Conservation (phyloP, 192 early-diverging fungal species). For the Diversispora eburnea region DNA sequence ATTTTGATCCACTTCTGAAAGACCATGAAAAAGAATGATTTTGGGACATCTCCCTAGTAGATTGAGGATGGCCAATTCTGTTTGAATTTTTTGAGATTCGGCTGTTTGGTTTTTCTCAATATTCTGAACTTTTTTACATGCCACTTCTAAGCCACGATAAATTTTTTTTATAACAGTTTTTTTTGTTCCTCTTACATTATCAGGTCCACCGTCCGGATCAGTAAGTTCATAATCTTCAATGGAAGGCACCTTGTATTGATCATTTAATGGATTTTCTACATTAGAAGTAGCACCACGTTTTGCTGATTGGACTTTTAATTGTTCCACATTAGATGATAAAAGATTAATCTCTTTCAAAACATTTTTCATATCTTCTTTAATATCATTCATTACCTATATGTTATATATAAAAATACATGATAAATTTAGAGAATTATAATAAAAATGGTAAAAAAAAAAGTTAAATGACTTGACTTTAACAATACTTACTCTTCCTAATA, state of each 20-base stretch:
- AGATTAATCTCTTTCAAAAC: too few species aligned
- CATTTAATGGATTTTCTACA: background rate
- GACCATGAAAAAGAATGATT: constrained; percentile 2
- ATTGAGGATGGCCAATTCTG: background rate
- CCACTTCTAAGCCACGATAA: background rate
- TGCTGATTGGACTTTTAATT: too few species aligned
- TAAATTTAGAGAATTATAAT: too few species aligned
- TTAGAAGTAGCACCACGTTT: background rate
- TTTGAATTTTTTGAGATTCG: background rate
- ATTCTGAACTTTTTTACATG: background rate
- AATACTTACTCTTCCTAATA: background rate
- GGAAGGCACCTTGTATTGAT: background rate
- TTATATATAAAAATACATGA: too few species aligned
- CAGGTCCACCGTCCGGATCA: background rate
- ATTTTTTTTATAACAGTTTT: background rate
- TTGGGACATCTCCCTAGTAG: background rate
- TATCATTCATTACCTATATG: too few species aligned
- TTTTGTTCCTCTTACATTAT: background rate
- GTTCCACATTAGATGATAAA: too few species aligned
- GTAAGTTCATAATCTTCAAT: background rate
- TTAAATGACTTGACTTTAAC: too few species aligned
- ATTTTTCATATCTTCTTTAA: too few species aligned
- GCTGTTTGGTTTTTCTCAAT: background rate
- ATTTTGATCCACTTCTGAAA: background rate
- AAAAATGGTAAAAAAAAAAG: too few species aligned